Evolutionary conservation across 257 asterid genomes (phyloP), one percentile per base, ranked within the genome.

Genomic region (Avicennia marina): DNA sequence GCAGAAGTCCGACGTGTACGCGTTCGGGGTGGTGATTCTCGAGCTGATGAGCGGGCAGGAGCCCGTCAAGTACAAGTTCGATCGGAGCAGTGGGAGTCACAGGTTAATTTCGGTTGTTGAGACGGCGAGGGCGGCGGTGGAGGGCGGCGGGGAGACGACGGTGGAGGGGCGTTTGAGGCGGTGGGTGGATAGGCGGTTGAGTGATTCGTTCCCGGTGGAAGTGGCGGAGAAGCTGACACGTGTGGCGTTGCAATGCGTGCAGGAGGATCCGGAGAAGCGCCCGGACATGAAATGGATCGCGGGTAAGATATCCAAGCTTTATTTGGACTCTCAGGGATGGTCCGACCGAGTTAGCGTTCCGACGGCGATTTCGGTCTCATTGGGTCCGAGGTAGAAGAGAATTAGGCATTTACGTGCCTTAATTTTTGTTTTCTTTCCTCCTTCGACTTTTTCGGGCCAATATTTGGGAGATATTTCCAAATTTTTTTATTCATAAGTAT

Each of bases 201-300:
- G 48, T 78, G 98, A 93, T 46, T 93, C 98, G n/a, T 93, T 81
- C n/a, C 98, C 98, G 45, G 95, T 93, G 60, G 94, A 89, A 2
- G 95, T 64, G 63, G 98, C 79, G 60, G 95, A 66, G 73, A 86
- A 75, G 52, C 32, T 89, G 69, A 64, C 82, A 49, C 81, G 84
- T 17, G 75, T 89, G 25, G 97, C 89, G 50, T 39, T 93, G 76
- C 89, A 93, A 10, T 86, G 98, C 58, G 89, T 89, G 43, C 80
- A 67, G 62, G 91, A 75, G 43, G 95, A 93, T 45, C 94, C 98
- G 67, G 85, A 68, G 5, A 58, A 58, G 11, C 60, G 98, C 62
- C 98, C 98, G 57, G 95, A 78, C 29, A 93, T 86, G 96, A 85
- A 86, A 62, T 77, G 85, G 79, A 88, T 84, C 1, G 78, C 86